Conservation (phyloP, 768 basidiomycete species). For the Gyrodon lividus region DNA sequence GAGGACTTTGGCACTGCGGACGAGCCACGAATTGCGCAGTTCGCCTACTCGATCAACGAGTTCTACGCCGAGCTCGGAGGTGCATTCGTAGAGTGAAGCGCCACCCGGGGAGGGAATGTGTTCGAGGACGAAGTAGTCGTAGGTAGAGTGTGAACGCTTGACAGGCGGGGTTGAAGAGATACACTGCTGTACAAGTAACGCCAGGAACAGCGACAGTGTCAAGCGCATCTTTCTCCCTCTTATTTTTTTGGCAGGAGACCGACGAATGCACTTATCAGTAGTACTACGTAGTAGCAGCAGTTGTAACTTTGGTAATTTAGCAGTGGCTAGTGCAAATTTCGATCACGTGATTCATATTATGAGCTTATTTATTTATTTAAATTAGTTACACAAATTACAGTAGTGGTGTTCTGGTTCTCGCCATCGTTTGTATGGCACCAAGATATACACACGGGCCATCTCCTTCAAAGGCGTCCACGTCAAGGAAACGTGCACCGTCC, state of each 20-base stretch:
- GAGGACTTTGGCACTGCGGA: conserved; percentile 52
- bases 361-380: no score
- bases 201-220: conserved; percentile 23
- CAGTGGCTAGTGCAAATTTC: no score
- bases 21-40: conserved; percentile 79
- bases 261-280: no score
- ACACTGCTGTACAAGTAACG: conserved; percentile 27
- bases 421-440: background rate
- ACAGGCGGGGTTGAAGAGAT: conserved; percentile 39
- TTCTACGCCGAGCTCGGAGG: conserved; percentile 67
- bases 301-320: no score
- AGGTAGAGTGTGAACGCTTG: conserved; percentile 55
- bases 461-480: conserved; percentile 18
- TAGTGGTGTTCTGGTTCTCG: no score
- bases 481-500: conserved; percentile 26
- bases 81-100: conserved; percentile 61
- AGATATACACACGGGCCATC: background rate
- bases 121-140: conserved; percentile 83
- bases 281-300: no score
- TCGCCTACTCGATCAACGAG: conserved; percentile 88
- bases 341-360: background rate
- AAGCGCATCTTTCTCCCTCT: no score
- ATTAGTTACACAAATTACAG: no score
- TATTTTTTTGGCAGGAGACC: background rate
- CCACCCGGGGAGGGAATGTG: conserved; percentile 51